Percentiles rank a stretch among this genome's conserved stretches.
Conservation (phyloP, 2,329 filamentous ascomycete genomes). For the Didymellaceae sp. region DNA sequence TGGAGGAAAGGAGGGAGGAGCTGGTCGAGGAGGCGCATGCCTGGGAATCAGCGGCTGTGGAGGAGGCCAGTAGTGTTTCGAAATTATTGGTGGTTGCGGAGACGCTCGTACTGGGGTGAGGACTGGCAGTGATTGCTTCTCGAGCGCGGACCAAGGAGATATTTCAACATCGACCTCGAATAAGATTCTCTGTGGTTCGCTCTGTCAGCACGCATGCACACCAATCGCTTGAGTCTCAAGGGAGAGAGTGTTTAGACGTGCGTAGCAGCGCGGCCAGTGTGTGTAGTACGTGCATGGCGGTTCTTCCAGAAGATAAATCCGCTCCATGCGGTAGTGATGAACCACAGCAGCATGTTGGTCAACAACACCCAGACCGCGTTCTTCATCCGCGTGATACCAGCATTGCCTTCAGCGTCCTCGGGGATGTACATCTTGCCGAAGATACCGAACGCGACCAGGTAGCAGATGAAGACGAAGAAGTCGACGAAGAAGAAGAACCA, state of each 20-base stretch:
- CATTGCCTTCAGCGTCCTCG: slow-evolving; percentile 68
- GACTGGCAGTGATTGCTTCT: background rate
- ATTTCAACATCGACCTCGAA: slow-evolving; percentile 14
- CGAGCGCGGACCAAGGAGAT: slow-evolving; percentile 7
- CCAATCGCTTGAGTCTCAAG: background rate
- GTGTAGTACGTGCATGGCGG: slow-evolving; percentile 38
- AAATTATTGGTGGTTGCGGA: slow-evolving; percentile 1
- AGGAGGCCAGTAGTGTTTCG: slow-evolving; percentile 14
- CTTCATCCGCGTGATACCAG: slow-evolving; percentile 77
- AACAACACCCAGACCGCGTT: slow-evolving; percentile 85
- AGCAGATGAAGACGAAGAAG: slow-evolving; percentile 73
- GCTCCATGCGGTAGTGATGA: slow-evolving; percentile 65
- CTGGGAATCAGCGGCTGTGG: background rate
- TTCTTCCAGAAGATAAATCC: slow-evolving; percentile 62
- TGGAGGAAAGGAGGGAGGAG: background rate
- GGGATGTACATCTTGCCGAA: slow-evolving; percentile 83
- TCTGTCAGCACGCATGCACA: slow-evolving; percentile 7
- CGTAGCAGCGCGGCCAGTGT: slow-evolving; percentile 26
- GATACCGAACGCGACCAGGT: slow-evolving; percentile 81
- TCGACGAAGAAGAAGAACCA: slow-evolving; percentile 71
- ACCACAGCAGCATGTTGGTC: slow-evolving; percentile 76
- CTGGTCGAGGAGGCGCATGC: background rate
- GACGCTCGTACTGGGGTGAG: background rate
- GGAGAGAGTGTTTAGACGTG: slow-evolving; percentile 30
- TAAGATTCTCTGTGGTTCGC: slow-evolving; percentile 2